Percentiles rank a stretch among this genome's conserved stretches.
Conservation (phyloP, 306 rosid species). For the Glycyrrhiza uralensis region DNA sequence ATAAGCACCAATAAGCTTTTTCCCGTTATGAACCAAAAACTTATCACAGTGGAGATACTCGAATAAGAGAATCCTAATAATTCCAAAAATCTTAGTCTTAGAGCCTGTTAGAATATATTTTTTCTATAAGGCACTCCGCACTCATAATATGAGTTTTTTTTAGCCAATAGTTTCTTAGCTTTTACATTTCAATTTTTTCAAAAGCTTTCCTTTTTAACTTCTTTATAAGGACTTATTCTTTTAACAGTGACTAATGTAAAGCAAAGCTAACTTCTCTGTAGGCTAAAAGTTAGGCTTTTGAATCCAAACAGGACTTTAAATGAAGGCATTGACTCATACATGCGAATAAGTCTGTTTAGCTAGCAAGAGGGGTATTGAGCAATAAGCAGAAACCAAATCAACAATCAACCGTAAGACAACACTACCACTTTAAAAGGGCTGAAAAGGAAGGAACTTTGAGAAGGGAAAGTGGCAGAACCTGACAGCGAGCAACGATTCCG, state of each 20-base stretch:
- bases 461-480: constrained; percentile 40
- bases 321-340: neutral
- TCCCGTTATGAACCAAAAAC: neutral
- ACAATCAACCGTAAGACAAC: constrained; percentile 19
- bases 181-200: no score
- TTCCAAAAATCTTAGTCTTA: neutral
- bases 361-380: neutral
- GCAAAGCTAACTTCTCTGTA: no score
- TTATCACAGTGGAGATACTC: neutral
- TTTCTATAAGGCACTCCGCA: no score
- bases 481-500: constrained; percentile 91
- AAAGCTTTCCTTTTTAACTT: no score
- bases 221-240: no score
- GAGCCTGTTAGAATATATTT: no score
- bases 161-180: no score
- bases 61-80: neutral
- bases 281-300: no score
- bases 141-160: no score
- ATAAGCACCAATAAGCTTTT: neutral
- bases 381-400: neutral
- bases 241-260: no score
- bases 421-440: neutral
- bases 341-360: neutral
- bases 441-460: constrained; percentile 1
- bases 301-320: no score